Evolutionary conservation across 2,329 filamentous ascomycete species (phyloP), one percentile per base, ranked within the genome.

Genomic region (Colletotrichum simmondsii): DNA sequence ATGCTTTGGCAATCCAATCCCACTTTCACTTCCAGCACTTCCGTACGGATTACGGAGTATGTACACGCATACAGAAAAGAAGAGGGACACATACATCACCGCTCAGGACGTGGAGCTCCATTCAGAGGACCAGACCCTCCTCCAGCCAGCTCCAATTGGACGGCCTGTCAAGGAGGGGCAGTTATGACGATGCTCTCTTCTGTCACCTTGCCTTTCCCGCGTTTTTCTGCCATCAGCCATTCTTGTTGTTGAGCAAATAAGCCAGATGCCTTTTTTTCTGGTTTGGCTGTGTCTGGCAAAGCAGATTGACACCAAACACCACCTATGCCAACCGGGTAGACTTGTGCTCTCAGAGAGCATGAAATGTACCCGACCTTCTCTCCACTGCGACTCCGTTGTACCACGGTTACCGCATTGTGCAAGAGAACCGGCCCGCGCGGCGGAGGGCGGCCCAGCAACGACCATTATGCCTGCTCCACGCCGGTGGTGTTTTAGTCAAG

Each of bases 401-500:
- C 70, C 52, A 60, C 46, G 58, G 49, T 68, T 72, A 61, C 67
- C 71, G 60, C 71, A 72, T 65, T 65, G 56, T 72, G 66, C 66
- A 61, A 56, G 56, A 32, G 58, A 56, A 56, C 71, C 61, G 71
- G 71, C 71, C 54, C 71, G 60, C 71, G 61, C 66, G 71, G 71
- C 71, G 71, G 56, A 70, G 56, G 71, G 71, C 71, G 66, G 61
- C 71, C 66, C 66, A 65, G 71, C 71, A 71, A 73, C 71, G 66
- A 65, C 71, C 60, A 71, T 65, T 14, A 71, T 73, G 61, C 71
- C 49, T 73, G 66, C 60, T 73, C 71, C 71, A 70, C 54, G 71
- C 46, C 54, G 56, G 61, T 59, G 59, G 67, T 71, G 60, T 60
- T 72, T 73, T 73, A 73, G 71, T 73, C 56, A 70, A 73, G 66